A percentile compares a stretch with the other conserved stretches of the same genome.
Evolutionary conservation across 371 early-diverging fungal genomes (phyloP).

Genomic region (Haplosporangium sp.): DNA sequence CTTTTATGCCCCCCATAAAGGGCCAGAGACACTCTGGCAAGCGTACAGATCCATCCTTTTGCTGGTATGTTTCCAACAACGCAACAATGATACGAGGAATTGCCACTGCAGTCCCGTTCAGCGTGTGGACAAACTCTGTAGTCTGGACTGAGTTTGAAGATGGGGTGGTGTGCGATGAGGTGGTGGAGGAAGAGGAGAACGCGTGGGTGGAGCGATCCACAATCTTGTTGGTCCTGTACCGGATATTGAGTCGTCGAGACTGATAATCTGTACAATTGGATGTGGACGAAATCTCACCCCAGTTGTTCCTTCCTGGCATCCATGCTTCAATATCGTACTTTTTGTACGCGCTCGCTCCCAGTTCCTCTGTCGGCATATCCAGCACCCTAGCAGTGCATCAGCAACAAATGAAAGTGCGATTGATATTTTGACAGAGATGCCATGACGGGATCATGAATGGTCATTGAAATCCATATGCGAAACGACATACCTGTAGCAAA

Average conservation of each 20-base stretch:
- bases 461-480: not conserved
- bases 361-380: constrained; percentile 93
- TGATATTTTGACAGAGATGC: too few relatives aligned
- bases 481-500: constrained; percentile 77
- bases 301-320: constrained; percentile 89
- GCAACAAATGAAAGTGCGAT: not conserved
- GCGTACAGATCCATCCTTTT: constrained; percentile 72
- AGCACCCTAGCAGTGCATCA: constrained; percentile 64
- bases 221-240: constrained; percentile 60
- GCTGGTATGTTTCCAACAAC: constrained; percentile 86
- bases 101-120: constrained; percentile 95
- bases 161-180: constrained; percentile 5
- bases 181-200: not conserved
- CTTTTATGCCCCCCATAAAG: constrained; percentile 68
- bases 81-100: constrained; percentile 93
- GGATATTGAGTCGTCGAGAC: constrained; percentile 77
- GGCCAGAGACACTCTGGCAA: constrained; percentile 80
- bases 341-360: constrained; percentile 92
- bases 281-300: constrained; percentile 93
- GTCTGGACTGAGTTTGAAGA: constrained; percentile 35
- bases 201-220: constrained; percentile 1
- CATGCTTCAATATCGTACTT: constrained; percentile 97
- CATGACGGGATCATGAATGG: not conserved
- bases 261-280: constrained; percentile 94
- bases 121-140: constrained; percentile 85